phyloP scores from a whole-genome alignment of 495 filamentous ascomycete genomes.

The Penicillium cataractarum region DNA sequence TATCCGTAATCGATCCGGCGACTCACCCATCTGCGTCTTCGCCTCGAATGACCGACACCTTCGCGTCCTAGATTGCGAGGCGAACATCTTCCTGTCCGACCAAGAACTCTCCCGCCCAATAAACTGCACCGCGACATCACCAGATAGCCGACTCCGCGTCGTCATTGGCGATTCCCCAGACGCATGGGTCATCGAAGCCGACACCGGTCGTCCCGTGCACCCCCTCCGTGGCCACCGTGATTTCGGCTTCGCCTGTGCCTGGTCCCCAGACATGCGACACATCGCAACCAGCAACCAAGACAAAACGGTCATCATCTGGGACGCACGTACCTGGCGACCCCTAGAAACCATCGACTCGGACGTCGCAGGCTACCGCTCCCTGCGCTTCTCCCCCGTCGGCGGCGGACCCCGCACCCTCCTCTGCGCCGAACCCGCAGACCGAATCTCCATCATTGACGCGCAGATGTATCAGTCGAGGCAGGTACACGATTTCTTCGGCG shows the following conservation, averaged over 20 bases:
- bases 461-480: conserved; percentile 68
- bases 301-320: conserved; percentile 81
- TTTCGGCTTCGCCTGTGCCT: conserved; percentile 87
- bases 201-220: conserved; percentile 58
- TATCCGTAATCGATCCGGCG: conserved; percentile 59
- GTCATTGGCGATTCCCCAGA: conserved; percentile 69
- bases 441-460: conserved; percentile 78
- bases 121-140: conserved; percentile 83
- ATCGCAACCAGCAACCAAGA: conserved; percentile 93
- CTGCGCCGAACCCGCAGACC: conserved; percentile 83
- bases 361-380: conserved; percentile 74
- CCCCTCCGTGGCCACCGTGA: conserved; percentile 73
- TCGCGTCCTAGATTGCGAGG: conserved; percentile 72
- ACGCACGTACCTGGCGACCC: conserved; percentile 72
- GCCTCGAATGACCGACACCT: conserved; percentile 81
- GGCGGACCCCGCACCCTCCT: conserved; percentile 73
- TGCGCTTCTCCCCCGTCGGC: conserved; percentile 82
- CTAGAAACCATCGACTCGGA: conserved; percentile 70
- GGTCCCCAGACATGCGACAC: conserved; percentile 86
- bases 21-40: conserved; percentile 71
- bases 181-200: conserved; percentile 65
- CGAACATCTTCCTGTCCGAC: conserved; percentile 64
- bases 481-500: conserved; percentile 82
- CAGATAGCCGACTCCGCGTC: conserved; percentile 77
- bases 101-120: conserved; percentile 68